phyloP scores from a whole-genome alignment of 345 rosid species.

The Melaleuca alternifolia region DNA sequence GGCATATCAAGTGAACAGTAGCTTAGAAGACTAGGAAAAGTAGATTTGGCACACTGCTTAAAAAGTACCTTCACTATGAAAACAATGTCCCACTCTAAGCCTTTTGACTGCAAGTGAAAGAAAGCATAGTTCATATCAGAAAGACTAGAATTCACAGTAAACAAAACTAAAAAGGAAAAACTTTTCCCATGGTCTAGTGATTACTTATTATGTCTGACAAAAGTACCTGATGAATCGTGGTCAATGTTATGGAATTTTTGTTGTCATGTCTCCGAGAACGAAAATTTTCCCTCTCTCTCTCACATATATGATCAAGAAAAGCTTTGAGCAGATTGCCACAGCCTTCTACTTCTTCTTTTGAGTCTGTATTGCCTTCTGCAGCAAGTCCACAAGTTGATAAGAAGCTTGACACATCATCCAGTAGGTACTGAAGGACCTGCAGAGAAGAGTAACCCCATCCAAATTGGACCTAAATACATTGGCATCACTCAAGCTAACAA shows the following conservation, averaged over 20 bases:
- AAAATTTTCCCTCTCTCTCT: constrained; percentile 71
- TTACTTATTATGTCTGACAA: background rate
- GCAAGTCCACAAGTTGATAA: constrained; percentile 32
- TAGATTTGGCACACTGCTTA: background rate
- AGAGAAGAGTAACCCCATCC: constrained; percentile 5
- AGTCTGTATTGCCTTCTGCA: constrained; percentile 21
- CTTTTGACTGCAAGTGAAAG: constrained; percentile 72
- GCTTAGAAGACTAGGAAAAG: background rate
- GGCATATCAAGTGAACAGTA: background rate
- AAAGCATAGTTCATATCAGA: background rate
- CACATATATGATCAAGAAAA: constrained; percentile 50
- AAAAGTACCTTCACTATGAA: constrained; percentile 80
- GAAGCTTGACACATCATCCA: constrained; percentile 80
- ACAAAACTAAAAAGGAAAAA: background rate
- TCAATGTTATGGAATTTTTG: constrained; percentile 74
- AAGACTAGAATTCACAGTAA: background rate
- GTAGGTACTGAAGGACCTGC: constrained; percentile 82
- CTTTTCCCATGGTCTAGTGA: background rate
- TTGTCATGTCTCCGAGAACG: constrained; percentile 61
- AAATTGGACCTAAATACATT: background rate
- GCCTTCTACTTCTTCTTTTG: constrained; percentile 35
- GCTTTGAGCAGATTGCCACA: constrained; percentile 40
- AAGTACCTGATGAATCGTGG: constrained; percentile 92
- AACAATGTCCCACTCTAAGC: constrained; percentile 93
- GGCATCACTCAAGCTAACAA: background rate